These are phyloP conservation scores for Candida nanaspora DNA, from an alignment of 805 yeast genomes.

Conservation along the genomic window DNA sequence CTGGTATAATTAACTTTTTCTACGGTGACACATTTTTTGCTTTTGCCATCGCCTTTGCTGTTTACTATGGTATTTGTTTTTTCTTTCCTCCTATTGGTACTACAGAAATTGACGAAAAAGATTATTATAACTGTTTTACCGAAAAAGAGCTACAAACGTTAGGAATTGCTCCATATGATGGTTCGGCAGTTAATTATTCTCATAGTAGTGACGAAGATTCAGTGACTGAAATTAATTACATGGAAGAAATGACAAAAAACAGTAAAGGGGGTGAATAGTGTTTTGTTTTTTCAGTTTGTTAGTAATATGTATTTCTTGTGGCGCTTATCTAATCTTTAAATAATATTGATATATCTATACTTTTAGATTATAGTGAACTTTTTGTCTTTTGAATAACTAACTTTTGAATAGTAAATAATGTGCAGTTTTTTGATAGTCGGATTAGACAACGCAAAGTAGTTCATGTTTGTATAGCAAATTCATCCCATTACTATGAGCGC, in stretches of 20 bases:
- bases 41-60: conserved; percentile 30
- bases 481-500: too few species aligned
- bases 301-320: too few species aligned
- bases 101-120: conserved; percentile 25
- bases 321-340: too few species aligned
- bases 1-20: conserved; percentile 34
- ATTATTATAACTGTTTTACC: conserved; percentile 24
- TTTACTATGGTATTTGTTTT: conserved; percentile 26
- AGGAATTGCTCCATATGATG: conserved; percentile 19
- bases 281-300: too few species aligned
- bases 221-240: background rate
- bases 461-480: too few species aligned
- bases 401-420: too few species aligned
- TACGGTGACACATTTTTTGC: conserved; percentile 37
- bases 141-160: conserved; percentile 23
- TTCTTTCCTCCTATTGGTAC: conserved; percentile 28
- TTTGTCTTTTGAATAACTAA: too few species aligned
- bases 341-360: too few species aligned
- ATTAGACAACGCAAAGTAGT: too few species aligned
- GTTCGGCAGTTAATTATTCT: background rate
- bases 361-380: too few species aligned
- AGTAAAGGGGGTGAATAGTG: too few species aligned
- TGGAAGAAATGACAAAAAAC: background rate
- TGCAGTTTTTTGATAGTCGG: too few species aligned
- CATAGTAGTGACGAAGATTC: background rate